Conservation (phyloP, 805 yeast genomes). For the Yamadazyma tumulicola region DNA sequence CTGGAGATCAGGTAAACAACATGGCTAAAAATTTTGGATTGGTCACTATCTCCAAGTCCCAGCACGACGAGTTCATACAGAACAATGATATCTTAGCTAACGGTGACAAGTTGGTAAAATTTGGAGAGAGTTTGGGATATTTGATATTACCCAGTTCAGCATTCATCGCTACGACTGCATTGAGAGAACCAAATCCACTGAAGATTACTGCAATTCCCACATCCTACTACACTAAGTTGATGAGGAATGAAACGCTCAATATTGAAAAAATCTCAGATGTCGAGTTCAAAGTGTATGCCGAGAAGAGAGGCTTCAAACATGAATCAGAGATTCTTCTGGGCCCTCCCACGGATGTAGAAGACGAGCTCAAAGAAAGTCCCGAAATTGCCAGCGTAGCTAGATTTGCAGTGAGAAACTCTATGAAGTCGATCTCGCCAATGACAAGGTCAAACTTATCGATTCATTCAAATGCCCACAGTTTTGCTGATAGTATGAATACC, state of each 20-base stretch:
- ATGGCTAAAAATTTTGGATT: slow-evolving; percentile 43
- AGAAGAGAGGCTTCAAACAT: slow-evolving; percentile 45
- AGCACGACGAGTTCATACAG: slow-evolving; percentile 8
- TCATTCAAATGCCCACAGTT: slow-evolving; percentile 22
- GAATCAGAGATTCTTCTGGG: slow-evolving; percentile 18
- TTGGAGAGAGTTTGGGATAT: slow-evolving; percentile 46
- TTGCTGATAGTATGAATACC: slow-evolving; percentile 29
- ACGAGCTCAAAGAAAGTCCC: slow-evolving; percentile 2
- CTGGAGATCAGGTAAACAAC: slow-evolving; percentile 11
- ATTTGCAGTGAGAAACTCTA: slow-evolving; percentile 8
- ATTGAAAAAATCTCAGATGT: slow-evolving; percentile 46
- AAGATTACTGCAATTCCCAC: slow-evolving; percentile 63
- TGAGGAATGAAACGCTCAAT: slow-evolving; percentile 41
- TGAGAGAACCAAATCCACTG: slow-evolving; percentile 49
- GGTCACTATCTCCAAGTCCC: slow-evolving; percentile 11
- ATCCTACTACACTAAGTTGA: slow-evolving; percentile 57
- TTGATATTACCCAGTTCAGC: slow-evolving; percentile 57
- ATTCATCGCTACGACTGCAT: slow-evolving; percentile 60
- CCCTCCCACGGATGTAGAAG: slow-evolving; percentile 4
- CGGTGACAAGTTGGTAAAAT: slow-evolving; percentile 24
- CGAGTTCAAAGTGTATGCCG: slow-evolving; percentile 42
- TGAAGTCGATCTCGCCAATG: slow-evolving; percentile 9
- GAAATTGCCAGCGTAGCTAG: slow-evolving; percentile 12
- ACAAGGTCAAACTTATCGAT: slow-evolving; percentile 30
- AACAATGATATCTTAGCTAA: slow-evolving; percentile 15